Percentiles rank a stretch among this genome's conserved stretches.
phyloP scores from a whole-genome alignment of 2,329 filamentous ascomycete species.

The Exophiala aquamarina region DNA sequence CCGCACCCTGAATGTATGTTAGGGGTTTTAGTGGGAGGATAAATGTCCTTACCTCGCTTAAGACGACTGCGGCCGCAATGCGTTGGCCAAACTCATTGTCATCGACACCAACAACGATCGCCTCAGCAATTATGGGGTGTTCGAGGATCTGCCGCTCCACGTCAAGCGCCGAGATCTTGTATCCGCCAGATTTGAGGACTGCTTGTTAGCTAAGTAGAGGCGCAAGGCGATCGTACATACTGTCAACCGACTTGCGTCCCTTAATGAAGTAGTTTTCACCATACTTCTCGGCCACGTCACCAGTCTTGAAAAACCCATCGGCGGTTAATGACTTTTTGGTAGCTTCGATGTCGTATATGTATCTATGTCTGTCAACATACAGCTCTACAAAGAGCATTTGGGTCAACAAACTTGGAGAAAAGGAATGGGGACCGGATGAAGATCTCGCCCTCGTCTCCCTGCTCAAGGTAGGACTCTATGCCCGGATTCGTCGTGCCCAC shows the following conservation, averaged over 20 bases:
- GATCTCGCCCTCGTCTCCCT: conserved; percentile 48
- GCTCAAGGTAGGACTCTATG: conserved; percentile 38
- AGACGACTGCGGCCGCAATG: conserved; percentile 42
- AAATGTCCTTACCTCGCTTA: conserved; percentile 3
- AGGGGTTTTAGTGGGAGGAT: background rate
- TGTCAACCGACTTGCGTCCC: conserved; percentile 46
- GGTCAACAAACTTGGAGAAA: conserved; percentile 34
- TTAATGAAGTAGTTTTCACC: conserved; percentile 42
- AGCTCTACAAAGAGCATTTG: background rate
- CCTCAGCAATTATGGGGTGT: conserved; percentile 46
- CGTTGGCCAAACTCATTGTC: conserved; percentile 50
- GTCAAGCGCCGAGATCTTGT: conserved; percentile 49
- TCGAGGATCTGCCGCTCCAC: conserved; percentile 50
- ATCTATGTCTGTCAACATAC: background rate
- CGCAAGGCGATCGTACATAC: conserved; percentile 29
- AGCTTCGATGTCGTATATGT: conserved; percentile 33
- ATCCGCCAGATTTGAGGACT: conserved; percentile 51
- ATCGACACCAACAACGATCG: conserved; percentile 47
- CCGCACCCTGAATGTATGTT: background rate
- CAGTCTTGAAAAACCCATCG: conserved; percentile 41
- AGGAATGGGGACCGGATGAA: conserved; percentile 38
- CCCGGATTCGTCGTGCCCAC: conserved; percentile 36
- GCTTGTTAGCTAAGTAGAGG: conserved; percentile 43
- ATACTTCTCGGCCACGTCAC: conserved; percentile 31
- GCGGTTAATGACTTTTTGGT: conserved; percentile 7